Percentiles rank a stretch among this genome's conserved stretches.
These are phyloP conservation scores for Phytophthora pinifolia DNA, from an alignment of 352 stramenopile genomes.

Conservation along the genomic window DNA sequence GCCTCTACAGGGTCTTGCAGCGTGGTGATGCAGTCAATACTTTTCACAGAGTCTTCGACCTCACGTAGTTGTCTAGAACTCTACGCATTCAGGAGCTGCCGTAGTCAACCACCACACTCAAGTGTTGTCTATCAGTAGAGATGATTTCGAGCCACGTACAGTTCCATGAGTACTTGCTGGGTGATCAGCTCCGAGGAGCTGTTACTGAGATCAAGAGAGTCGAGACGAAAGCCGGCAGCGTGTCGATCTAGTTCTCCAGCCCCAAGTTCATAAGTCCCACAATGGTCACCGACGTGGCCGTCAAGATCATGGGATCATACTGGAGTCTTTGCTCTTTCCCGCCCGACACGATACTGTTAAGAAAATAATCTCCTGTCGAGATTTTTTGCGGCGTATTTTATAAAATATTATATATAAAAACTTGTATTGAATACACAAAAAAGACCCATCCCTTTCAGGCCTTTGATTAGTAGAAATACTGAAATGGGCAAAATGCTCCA, in stretches of 20 bases:
- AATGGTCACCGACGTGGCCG: slow-evolving; percentile 17
- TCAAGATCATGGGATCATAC: slow-evolving; percentile 21
- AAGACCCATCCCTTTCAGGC: too few relatives aligned
- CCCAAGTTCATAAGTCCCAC: slow-evolving; percentile 28
- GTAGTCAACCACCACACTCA: background rate
- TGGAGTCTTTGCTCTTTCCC: slow-evolving; percentile 35
- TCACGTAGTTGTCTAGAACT: slow-evolving; percentile 35
- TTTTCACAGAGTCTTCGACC: slow-evolving; percentile 9
- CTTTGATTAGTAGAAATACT: background rate
- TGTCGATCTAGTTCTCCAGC: slow-evolving; percentile 21
- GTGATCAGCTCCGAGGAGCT: slow-evolving; percentile 16
- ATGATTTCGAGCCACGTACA: slow-evolving; percentile 17
- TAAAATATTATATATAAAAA: too few relatives aligned
- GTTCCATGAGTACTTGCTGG: slow-evolving; percentile 18
- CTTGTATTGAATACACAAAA: too few relatives aligned
- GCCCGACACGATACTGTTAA: slow-evolving; percentile 22
- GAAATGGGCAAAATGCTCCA: background rate
- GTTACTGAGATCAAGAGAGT: slow-evolving; percentile 30
- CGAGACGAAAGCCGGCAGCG: slow-evolving; percentile 21
- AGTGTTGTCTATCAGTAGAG: background rate
- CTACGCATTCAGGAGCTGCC: slow-evolving; percentile 11
- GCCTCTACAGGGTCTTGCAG: slow-evolving; percentile 11
- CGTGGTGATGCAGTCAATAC: slow-evolving; percentile 22
- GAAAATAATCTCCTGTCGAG: background rate
- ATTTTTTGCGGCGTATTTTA: too few relatives aligned